Conservation (phyloP, 805 yeast genomes). For the Lipomyces lipofer region DNA sequence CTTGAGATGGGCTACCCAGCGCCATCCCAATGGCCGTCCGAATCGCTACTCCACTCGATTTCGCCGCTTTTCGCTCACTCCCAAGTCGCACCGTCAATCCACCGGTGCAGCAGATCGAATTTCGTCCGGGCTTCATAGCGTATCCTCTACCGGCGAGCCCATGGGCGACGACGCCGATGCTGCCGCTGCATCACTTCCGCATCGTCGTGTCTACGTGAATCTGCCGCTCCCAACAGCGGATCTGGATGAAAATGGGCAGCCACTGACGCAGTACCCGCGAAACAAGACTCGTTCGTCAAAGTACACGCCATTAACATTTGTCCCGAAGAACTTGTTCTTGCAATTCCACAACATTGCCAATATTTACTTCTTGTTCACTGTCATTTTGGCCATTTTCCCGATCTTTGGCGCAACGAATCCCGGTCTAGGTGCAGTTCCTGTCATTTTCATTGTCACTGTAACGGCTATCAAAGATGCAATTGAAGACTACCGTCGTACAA, state of each 20-base stretch:
- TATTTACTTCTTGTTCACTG: slow-evolving; percentile 75
- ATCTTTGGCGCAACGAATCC: slow-evolving; percentile 75
- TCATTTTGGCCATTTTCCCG: slow-evolving; percentile 61
- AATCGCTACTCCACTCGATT: slow-evolving; percentile 23
- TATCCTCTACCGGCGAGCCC: slow-evolving; percentile 16
- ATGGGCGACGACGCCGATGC: slow-evolving; percentile 25
- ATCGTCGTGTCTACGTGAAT: slow-evolving; percentile 52
- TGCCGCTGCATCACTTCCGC: slow-evolving; percentile 19
- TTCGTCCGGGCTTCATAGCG: slow-evolving; percentile 8
- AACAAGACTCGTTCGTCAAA: slow-evolving; percentile 94
- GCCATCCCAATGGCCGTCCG: slow-evolving; percentile 22
- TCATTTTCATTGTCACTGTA: slow-evolving; percentile 71
- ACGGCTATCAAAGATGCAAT: slow-evolving; percentile 77
- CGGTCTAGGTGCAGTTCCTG: slow-evolving; percentile 75
- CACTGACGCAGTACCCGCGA: slow-evolving; percentile 65
- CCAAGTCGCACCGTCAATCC: slow-evolving; percentile 7
- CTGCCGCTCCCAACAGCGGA: slow-evolving; percentile 49
- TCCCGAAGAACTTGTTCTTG: slow-evolving; percentile 77
- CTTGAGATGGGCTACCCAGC: slow-evolving; percentile 30
- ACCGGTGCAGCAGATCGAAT: slow-evolving; percentile 3
- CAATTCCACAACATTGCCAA: slow-evolving; percentile 92
- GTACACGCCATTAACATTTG: slow-evolving; percentile 84
- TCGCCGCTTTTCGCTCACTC: slow-evolving; percentile 24
- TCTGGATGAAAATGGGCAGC: slow-evolving; percentile 55
- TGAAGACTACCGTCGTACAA: slow-evolving; percentile 69